Base-by-base conservation (phyloP, 441 rosid genomes). In the Aleurites moluccanus region DNA sequence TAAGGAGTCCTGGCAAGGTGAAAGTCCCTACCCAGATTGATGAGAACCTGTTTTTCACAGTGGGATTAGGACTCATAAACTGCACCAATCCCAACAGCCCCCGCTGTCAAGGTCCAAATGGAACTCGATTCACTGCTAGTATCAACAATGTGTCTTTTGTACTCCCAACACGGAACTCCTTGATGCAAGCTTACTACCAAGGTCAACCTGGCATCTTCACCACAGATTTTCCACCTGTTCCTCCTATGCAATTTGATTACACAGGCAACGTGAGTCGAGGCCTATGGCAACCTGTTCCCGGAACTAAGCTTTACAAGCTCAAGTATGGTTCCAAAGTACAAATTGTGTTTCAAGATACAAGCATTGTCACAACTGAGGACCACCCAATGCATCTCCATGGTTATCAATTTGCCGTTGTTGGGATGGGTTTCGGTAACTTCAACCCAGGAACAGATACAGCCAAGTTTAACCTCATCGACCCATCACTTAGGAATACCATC, bases 331-430 rank as follows among this genome's bases (percentile, higher is more conserved):
- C 97, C 0, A 80, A 70, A 28, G 97, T 95, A 59, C 97, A 95
- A 69, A 42, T 95, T 25, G 97, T 95, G 28, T 50, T 91, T 35
- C 98, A 93, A 77, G 99, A 77, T 60, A 93, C 99, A 2, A 93
- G 86, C 67, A 93, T 95, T 64, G 86, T 87, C 44, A 80, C 96
- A 1, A 80, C 90, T 1, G 97, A 95, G 75, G 86, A 95, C 74
- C 99, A 95, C 75, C 99, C 97, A 0, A 88, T 95, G n/a, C 99
- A 95, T 82, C 86, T 95, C 33, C 99, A 93, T 8, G 99, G 99
- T 45, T 88, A 95, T 62, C 85, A 92, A 61, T 95, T 95, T 78
- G 90, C 88, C 74, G 83, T 95, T 16, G 73, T 95, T 4, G 98
- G 86, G 25, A 74, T 78, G 77, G 99, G 97, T 20, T 91, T 90